Percentiles rank a stretch among this genome's conserved stretches.
These are phyloP conservation scores for Aspergillus heteromorphus DNA, from an alignment of 495 filamentous ascomycete genomes.

Conservation along the genomic window DNA sequence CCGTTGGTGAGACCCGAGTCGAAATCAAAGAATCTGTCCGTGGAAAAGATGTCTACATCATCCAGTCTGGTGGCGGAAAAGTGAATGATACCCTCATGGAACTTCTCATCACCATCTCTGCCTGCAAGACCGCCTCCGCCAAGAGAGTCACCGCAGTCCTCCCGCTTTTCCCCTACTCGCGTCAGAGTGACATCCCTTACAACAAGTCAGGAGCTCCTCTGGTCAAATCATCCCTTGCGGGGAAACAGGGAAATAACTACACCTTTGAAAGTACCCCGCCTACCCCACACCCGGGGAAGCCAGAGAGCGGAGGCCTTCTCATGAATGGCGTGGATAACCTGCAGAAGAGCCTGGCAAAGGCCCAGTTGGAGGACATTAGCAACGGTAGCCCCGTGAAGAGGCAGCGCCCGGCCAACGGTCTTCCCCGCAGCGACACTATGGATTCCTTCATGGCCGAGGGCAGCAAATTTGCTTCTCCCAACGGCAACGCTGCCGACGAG, in stretches of 20 bases:
- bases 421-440: slow-evolving; percentile 54
- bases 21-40: slow-evolving; percentile 94
- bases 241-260: slow-evolving; percentile 54
- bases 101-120: slow-evolving; percentile 90
- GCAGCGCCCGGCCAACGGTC: slow-evolving; percentile 31
- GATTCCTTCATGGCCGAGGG: slow-evolving; percentile 52
- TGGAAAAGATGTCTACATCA: slow-evolving; percentile 96
- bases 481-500: slow-evolving; percentile 44
- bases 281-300: slow-evolving; percentile 68
- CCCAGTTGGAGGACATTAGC: slow-evolving; percentile 50
- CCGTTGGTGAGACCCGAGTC: slow-evolving; percentile 88
- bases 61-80: slow-evolving; percentile 81
- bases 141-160: slow-evolving; percentile 88
- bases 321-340: slow-evolving; percentile 58
- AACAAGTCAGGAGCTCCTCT: slow-evolving; percentile 89
- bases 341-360: slow-evolving; percentile 58
- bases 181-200: slow-evolving; percentile 93
- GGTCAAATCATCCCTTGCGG: slow-evolving; percentile 56
- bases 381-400: slow-evolving; percentile 38
- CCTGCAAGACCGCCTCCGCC: slow-evolving; percentile 94
- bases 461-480: slow-evolving; percentile 22
- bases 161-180: slow-evolving; percentile 91
- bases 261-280: slow-evolving; percentile 90
- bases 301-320: slow-evolving; percentile 58
- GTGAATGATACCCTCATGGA: slow-evolving; percentile 97